Percentiles rank a stretch among this genome's conserved stretches.
Conservation (phyloP, 768 basidiomycete species). For the Kwoniella heveanensis region DNA sequence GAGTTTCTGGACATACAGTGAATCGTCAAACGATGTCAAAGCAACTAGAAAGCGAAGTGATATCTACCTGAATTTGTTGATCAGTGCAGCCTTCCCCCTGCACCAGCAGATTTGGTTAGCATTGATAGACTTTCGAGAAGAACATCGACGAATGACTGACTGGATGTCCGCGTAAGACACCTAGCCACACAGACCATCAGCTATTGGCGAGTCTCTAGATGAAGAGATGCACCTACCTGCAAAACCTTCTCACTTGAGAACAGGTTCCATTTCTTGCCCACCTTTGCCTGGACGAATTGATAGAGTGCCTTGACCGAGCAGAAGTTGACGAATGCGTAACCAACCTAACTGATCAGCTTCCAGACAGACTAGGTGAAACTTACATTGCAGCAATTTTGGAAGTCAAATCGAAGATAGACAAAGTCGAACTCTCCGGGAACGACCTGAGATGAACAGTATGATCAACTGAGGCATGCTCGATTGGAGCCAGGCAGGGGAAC, state of each 20-base stretch:
- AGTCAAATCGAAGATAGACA: constrained; percentile 55
- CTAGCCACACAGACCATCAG: constrained; percentile 26
- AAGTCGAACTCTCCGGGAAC: constrained; percentile 53
- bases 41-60: not conserved
- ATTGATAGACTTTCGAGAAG: too few species aligned
- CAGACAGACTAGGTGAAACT: not conserved
- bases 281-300: constrained; percentile 43
- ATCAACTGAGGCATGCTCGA: too few species aligned
- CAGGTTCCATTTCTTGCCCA: constrained; percentile 52
- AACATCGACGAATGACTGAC: constrained; percentile 36
- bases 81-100: constrained; percentile 49
- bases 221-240: constrained; percentile 36
- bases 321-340: constrained; percentile 56
- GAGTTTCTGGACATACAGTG: constrained; percentile 38
- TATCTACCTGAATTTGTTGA: constrained; percentile 53
- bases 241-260: constrained; percentile 55
- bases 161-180: constrained; percentile 54
- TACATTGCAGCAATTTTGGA: constrained; percentile 54
- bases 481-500: too few species aligned
- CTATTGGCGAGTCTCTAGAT: not conserved
- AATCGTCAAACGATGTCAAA: constrained; percentile 3
- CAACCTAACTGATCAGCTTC: constrained; percentile 37
- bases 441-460: too few species aligned
- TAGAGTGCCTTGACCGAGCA: constrained; percentile 38
- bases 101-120: not conserved